Conservation (phyloP, 1,139 yeast species). For the Yamadazyma siamensis region DNA sequence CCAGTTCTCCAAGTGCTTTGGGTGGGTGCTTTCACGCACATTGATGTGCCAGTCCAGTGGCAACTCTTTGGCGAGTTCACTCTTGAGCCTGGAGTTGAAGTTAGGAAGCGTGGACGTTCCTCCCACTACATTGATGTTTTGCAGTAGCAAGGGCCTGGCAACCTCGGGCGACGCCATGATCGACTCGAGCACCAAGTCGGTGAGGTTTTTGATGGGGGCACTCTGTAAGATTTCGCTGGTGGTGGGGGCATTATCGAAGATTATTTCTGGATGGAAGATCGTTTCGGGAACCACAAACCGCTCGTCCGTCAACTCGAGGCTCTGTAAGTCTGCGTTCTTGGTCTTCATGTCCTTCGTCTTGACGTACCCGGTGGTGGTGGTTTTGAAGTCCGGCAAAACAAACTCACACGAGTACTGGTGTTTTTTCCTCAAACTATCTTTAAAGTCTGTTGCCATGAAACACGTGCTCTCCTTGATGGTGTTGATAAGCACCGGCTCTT, state of each 20-base stretch:
- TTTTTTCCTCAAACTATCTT: slow-evolving; percentile 45
- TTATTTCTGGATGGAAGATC: slow-evolving; percentile 78
- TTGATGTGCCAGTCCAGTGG: slow-evolving; percentile 58
- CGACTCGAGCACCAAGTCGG: slow-evolving; percentile 73
- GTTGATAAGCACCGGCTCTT: slow-evolving; percentile 81
- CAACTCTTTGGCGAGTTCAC: slow-evolving; percentile 61
- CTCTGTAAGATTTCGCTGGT: slow-evolving; percentile 30
- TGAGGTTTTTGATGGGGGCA: slow-evolving; percentile 67
- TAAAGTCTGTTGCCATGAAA: slow-evolving; percentile 68
- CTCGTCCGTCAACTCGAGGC: slow-evolving; percentile 72
- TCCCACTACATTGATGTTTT: slow-evolving; percentile 79
- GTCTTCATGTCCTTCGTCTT: slow-evolving; percentile 14
- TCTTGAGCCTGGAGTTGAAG: slow-evolving; percentile 55
- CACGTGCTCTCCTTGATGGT: slow-evolving; percentile 81
- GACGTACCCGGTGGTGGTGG: slow-evolving; percentile 68
- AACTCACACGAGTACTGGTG: slow-evolving; percentile 49
- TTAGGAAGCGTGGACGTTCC: slow-evolving; percentile 76
- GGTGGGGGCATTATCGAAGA: slow-evolving; percentile 34
- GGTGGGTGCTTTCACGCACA: slow-evolving; percentile 11
- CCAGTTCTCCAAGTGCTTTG: slow-evolving; percentile 34
- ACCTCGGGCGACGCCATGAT: slow-evolving; percentile 71
- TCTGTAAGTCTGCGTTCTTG: slow-evolving; percentile 49
- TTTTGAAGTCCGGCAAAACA: slow-evolving; percentile 82
- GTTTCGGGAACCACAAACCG: slow-evolving; percentile 86
- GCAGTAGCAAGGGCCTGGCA: slow-evolving; percentile 70